Base-by-base conservation (phyloP, 2,329 filamentous ascomycete species). In the Aureobasidium sp. region DNA sequence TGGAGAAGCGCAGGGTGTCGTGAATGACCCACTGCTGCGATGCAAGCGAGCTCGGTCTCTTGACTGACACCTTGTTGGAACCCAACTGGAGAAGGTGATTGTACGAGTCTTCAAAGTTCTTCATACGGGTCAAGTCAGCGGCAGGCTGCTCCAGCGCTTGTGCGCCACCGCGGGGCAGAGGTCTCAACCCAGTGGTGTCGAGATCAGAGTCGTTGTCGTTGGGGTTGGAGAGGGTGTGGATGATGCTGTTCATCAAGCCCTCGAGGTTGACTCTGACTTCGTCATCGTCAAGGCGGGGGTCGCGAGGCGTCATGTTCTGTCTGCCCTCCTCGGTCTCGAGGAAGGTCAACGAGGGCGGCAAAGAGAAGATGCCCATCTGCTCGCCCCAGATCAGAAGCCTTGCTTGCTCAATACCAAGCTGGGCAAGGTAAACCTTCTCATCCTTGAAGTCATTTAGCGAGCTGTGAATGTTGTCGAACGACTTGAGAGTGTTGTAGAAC, bases 331-430 rank as follows among this genome's bases (percentile, higher is more conserved):
- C 75, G 69, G 58, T 77, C 75, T 17, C 75, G 74, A 59, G 77
- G 77, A 15, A 74, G 71, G 55, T 71, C 67, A 35, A 74, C 74
- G 61, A 78, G 74, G 4, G 69, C 70, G 76, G 76, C 23, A 75
- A 75, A 23, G 74, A 74, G 29, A 73, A 74, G 31, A 79, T 74
- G 33, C 77, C 77, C 25, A 78, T 71, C 9, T 73, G 73, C 64
- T 77, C 74, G 21, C 77, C 77, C 69, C 76, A 78, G 61, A 78
- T 77, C 60, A 79, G 68, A 49, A 79, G 69, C 35, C 77, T 70
- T 51, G 75, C 75, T 65, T 79, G 77, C 65, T 78, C 74, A n/a
- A 79, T 70, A 57, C 77, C 77, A 13, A 79, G 68, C 59, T 74
- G 72, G 5, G 73, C 70, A 23, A 78, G 70, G 27, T 74, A 70